phyloP scores from a whole-genome alignment of 2,329 filamentous ascomycete genomes.

The Colletotrichum sp. region DNA sequence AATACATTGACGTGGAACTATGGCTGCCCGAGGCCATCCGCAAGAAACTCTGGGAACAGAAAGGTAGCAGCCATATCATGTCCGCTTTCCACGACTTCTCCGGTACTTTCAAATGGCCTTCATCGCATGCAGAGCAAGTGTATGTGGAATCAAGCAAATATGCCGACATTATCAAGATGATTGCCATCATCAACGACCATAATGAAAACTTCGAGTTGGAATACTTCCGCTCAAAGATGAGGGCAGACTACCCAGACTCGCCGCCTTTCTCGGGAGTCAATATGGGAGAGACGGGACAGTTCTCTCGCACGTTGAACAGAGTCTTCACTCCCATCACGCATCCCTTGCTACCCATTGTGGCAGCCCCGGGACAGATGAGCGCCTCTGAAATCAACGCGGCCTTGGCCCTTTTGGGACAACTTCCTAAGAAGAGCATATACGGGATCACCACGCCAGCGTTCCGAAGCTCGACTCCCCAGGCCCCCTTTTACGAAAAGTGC shows the following conservation, averaged over 20 bases:
- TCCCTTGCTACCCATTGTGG: conserved; percentile 81
- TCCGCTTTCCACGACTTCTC: conserved; percentile 94
- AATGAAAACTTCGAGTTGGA: conserved; percentile 91
- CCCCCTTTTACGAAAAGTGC: conserved; percentile 86
- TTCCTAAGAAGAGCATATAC: conserved; percentile 81
- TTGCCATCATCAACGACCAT: conserved; percentile 79
- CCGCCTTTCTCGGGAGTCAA: conserved; percentile 85
- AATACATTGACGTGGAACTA: conserved; percentile 89
- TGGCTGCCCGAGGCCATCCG: conserved; percentile 84
- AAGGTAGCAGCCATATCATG: conserved; percentile 84
- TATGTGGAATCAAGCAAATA: conserved; percentile 76
- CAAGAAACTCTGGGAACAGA: conserved; percentile 68
- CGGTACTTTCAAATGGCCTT: conserved; percentile 83
- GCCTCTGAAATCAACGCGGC: conserved; percentile 85
- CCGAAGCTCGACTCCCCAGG: conserved; percentile 69
- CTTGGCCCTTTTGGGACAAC: conserved; percentile 78
- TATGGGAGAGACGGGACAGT: conserved; percentile 86
- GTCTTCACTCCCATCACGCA: conserved; percentile 91
- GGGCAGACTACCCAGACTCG: conserved; percentile 68
- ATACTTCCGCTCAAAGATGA: conserved; percentile 82
- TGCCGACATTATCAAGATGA: conserved; percentile 91
- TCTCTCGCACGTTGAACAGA: conserved; percentile 83
- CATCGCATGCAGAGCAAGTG: conserved; percentile 71
- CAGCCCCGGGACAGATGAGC: conserved; percentile 84
- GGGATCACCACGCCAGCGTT: conserved; percentile 76